Evolutionary conservation across 2,329 filamentous ascomycete genomes (phyloP).

Genomic region (Pseudogymnoascus pannorum): DNA sequence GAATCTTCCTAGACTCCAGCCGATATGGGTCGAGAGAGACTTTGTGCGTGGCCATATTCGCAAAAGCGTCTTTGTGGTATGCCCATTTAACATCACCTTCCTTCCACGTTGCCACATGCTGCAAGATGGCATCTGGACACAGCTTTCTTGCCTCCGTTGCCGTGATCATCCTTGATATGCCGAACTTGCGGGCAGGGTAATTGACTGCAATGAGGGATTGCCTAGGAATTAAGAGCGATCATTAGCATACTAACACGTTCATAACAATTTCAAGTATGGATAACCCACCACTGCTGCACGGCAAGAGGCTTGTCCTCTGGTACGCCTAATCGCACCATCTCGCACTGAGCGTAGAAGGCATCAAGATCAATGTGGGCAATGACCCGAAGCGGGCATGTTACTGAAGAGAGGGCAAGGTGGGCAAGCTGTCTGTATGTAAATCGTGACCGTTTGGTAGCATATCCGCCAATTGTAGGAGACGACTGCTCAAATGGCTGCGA

Average conservation of each 20-base stretch:
- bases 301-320: slow-evolving; percentile 73
- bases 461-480: slow-evolving; percentile 33
- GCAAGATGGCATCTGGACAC: slow-evolving; percentile 75
- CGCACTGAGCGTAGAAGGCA: slow-evolving; percentile 95
- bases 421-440: slow-evolving; percentile 82
- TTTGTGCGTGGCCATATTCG: slow-evolving; percentile 80
- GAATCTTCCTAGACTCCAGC: slow-evolving; percentile 72
- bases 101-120: slow-evolving; percentile 92
- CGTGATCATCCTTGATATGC: slow-evolving; percentile 72
- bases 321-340: slow-evolving; percentile 76
- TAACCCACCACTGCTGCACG: slow-evolving; percentile 76
- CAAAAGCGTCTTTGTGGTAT: slow-evolving; percentile 74
- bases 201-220: slow-evolving; percentile 94
- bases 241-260: slow-evolving; percentile 8
- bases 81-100: slow-evolving; percentile 89
- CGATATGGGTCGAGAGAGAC: slow-evolving; percentile 92
- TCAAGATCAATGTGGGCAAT: slow-evolving; percentile 92
- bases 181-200: slow-evolving; percentile 78
- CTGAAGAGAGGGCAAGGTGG: slow-evolving; percentile 63
- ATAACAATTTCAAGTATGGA: neutral
- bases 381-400: slow-evolving; percentile 72
- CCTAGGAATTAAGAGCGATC: slow-evolving; percentile 36
- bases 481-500: slow-evolving; percentile 40
- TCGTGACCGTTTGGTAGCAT: slow-evolving; percentile 41
- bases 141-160: slow-evolving; percentile 75